Evolutionary conservation across 2,329 filamentous ascomycete genomes (phyloP), one percentile per base, ranked within the genome.

Genomic region (Penicillium hesseltinei): DNA sequence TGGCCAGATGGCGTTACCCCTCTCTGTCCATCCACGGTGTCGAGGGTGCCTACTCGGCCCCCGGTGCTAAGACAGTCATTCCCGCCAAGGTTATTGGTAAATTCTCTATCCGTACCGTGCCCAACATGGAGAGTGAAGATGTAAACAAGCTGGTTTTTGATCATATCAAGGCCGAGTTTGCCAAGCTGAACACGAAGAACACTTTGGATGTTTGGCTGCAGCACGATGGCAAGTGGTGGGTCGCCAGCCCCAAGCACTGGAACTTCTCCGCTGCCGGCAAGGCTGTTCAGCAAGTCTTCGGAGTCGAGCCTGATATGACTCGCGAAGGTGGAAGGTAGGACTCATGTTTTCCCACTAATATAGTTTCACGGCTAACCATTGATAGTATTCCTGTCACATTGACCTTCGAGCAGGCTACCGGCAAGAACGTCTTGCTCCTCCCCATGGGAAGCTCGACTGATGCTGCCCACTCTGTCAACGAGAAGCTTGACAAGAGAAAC

Each of bases 191-290:
- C 64, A 94, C 89, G 77, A 99, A 99, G 84, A 99, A 99, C 82
- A 92, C 83, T 17, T 77, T 96, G 71, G 90, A 90, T 69, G 87
- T 92, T 52, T 87, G 82, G 72, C 82, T 92, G 57, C 88, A 93
- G 77, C 94, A 99, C 81, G 88, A 87, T 58, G 94, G 94, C 67
- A 97, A 97, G 80, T 99, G 94, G 94, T 99, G 94, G 94, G 92
- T 96, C 47, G 92, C 95, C 46, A 92, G 89, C 72, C 93, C 94
- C 31, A 94, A 96, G 80, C 93, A 99, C 83, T 97, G 94, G 92
- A 99, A 99, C 83, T 99, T 97, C 79, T 85, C 87, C 31, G 93
- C 93, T 27, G 94, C 94, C 15, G 86, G 88, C 71, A 97, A 96
- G 84, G 94, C 94, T n/a, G 92, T 94, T 35, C 89, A 97, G 81